Evolutionary conservation across 768 basidiomycete genomes (phyloP).

Genomic region (Lactarius indigo): DNA sequence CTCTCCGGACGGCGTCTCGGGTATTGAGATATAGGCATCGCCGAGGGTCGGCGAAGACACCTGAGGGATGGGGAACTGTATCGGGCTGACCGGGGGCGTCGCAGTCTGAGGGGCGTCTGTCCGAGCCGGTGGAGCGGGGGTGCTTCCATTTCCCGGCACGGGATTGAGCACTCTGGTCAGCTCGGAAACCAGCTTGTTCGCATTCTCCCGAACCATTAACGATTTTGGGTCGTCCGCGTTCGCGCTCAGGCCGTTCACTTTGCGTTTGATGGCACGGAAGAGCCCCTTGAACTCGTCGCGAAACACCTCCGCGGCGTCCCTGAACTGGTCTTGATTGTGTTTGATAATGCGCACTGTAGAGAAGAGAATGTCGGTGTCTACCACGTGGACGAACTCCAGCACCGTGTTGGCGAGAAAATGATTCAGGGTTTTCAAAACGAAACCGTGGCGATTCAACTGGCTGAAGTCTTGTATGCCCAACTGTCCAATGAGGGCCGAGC

Average conservation of each 20-base stretch:
- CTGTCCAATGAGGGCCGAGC: not conserved
- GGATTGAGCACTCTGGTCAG: too few relatives aligned
- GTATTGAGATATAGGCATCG: not conserved
- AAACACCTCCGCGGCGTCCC: not conserved
- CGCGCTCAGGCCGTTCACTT: too few relatives aligned
- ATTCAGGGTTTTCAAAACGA: conserved; percentile 9
- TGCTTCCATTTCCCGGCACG: not conserved
- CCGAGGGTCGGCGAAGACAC: not conserved
- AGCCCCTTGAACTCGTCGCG: not conserved
- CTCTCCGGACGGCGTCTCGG: not conserved
- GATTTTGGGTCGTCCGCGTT: not conserved
- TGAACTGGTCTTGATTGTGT: not conserved
- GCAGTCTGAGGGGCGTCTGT: not conserved
- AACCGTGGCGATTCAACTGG: not conserved
- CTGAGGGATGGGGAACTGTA: not conserved
- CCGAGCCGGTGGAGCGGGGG: not conserved
- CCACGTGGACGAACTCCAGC: not conserved
- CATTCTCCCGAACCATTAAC: not conserved
- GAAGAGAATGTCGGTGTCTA: not conserved
- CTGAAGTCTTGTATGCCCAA: not conserved
- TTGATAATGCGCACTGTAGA: not conserved
- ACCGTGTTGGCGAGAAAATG: conserved; percentile 5
- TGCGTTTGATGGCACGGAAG: too few relatives aligned
- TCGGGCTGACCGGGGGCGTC: not conserved
- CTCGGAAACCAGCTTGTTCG: not conserved